These are phyloP conservation scores for Sporothrix schenckii DNA, from an alignment of 2,329 filamentous ascomycete genomes.

Conservation along the genomic window DNA sequence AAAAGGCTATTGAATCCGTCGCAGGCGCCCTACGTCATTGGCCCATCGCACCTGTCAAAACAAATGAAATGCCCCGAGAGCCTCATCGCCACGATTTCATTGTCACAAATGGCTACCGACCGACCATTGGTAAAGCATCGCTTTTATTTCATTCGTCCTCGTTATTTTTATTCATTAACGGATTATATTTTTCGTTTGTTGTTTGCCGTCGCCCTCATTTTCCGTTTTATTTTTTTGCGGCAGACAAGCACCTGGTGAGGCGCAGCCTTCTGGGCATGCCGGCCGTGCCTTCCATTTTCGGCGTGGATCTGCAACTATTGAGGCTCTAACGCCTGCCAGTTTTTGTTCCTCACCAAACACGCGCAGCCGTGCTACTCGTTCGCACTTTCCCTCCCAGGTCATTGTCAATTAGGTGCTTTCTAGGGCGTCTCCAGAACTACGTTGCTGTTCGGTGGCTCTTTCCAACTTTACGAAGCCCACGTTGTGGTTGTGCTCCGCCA, in stretches of 20 bases:
- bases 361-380: constrained; percentile 4
- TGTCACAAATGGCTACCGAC: neutral
- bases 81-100: constrained; percentile 11
- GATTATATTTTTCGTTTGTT: constrained; percentile 8
- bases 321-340: neutral
- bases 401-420: neutral
- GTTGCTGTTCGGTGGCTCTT: constrained; percentile 5
- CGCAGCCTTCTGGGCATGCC: constrained; percentile 27
- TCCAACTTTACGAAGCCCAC: neutral
- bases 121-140: neutral
- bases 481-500: neutral
- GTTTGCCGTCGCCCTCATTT: neutral
- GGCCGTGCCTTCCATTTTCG: constrained; percentile 27
- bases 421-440: neutral
- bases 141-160: neutral
- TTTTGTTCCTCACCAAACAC: neutral
- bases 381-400: constrained; percentile 7
- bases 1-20: neutral
- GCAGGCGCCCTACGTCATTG: constrained; percentile 25
- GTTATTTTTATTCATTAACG: neutral
- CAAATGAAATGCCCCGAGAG: neutral
- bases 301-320: constrained; percentile 3
- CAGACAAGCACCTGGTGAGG: constrained; percentile 3
- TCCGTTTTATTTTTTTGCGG: neutral
- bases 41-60: neutral